A percentile compares a stretch with the other conserved stretches of the same genome.
These are phyloP conservation scores for Glycine soja DNA, from an alignment of 306 rosid species.

Conservation along the genomic window DNA sequence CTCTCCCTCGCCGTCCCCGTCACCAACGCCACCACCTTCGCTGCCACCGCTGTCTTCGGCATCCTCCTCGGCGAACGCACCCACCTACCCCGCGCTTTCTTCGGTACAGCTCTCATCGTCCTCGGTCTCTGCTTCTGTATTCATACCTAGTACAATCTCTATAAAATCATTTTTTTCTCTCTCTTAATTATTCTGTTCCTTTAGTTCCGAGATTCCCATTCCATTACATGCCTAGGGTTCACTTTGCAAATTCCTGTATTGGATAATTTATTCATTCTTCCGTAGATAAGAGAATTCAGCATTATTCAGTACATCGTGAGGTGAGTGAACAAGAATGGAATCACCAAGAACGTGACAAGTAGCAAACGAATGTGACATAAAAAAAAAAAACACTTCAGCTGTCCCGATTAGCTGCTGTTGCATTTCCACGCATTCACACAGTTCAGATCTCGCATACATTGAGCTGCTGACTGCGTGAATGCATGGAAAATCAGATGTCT, in stretches of 20 bases:
- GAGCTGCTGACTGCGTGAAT: too few relatives aligned
- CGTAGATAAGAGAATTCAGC: not conserved
- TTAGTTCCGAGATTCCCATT: too few relatives aligned
- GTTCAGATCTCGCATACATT: too few relatives aligned
- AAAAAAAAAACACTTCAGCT: too few relatives aligned
- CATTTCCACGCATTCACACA: not conserved
- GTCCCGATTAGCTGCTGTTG: not conserved
- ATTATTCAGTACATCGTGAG: constrained; percentile 3
- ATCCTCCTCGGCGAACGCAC: constrained; percentile 75
- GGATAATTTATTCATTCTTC: not conserved
- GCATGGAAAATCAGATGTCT: not conserved
- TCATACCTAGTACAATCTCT: constrained; percentile 25
- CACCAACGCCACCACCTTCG: constrained; percentile 94
- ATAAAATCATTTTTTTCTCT: too few relatives aligned
- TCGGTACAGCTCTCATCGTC: constrained; percentile 77
- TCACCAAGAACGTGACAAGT: constrained; percentile 42
- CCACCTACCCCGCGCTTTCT: constrained; percentile 62
- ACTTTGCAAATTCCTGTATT: not conserved
- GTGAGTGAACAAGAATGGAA: constrained; percentile 31
- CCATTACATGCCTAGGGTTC: too few relatives aligned
- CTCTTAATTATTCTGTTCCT: too few relatives aligned
- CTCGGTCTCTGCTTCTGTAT: constrained; percentile 82
- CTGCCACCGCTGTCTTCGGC: constrained; percentile 82
- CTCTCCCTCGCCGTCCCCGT: constrained; percentile 89
- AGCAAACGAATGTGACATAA: too few relatives aligned